Conservation (phyloP, 495 filamentous ascomycete species). For the Venustampulla echinocandica region DNA sequence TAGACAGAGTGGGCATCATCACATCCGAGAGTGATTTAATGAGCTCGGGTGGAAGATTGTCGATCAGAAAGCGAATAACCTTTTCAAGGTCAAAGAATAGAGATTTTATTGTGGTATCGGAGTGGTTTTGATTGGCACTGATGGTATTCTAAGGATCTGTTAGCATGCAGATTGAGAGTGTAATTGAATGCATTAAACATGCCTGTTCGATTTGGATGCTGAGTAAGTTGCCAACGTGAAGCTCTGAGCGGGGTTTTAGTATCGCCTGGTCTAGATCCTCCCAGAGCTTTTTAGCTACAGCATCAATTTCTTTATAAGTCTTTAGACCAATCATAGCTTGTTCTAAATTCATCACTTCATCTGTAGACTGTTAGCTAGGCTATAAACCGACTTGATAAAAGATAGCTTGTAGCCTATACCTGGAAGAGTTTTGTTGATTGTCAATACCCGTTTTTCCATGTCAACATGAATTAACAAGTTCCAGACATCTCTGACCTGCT, state of each 20-base stretch:
- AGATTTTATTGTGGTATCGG: constrained; percentile 27
- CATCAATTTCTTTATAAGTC: constrained; percentile 43
- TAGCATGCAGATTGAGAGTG: no score
- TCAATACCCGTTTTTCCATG: constrained; percentile 35
- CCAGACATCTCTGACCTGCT: constrained; percentile 46
- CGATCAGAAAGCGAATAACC: constrained; percentile 56
- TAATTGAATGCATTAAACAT: no score
- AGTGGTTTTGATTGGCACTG: background rate
- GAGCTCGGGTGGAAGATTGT: constrained; percentile 55
- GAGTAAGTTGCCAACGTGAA: background rate
- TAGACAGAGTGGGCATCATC: constrained; percentile 57
- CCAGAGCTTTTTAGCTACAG: constrained; percentile 42
- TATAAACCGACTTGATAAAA: constrained; percentile 21
- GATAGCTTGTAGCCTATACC: no score
- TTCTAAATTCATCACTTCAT: constrained; percentile 35
- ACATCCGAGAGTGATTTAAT: constrained; percentile 50
- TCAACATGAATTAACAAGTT: constrained; percentile 48
- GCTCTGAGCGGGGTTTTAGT: constrained; percentile 38
- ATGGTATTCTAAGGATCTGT: constrained; percentile 14
- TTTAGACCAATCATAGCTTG: constrained; percentile 41
- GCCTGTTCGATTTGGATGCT: constrained; percentile 28
- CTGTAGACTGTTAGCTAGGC: constrained; percentile 22
- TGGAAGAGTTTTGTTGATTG: constrained; percentile 35
- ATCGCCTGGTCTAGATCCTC: constrained; percentile 40
- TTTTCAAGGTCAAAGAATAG: constrained; percentile 51